Base-by-base conservation (phyloP, 306 rosid species). In the Malus asiatica region DNA sequence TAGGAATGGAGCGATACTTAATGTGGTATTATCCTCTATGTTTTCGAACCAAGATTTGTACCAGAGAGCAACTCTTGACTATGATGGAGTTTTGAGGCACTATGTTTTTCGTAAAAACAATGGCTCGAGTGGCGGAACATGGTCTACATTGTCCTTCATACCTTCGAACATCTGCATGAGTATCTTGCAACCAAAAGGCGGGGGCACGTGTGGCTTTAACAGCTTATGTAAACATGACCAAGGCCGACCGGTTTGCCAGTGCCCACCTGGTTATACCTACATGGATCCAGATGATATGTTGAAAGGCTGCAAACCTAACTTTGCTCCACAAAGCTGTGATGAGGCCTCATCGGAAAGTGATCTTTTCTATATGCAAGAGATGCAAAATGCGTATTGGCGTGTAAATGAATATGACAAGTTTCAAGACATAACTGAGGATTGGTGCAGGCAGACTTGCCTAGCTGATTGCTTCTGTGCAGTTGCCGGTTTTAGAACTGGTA, bases 11-110 rank as follows among this genome's bases (percentile, higher is more conserved):
- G 57, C 44, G 66, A 69, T 52, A 69, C 73, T 82, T 11, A 11
- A 13, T 4, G 55, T 55, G 76, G 1, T 30, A 15, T 27, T 59
- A 20, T n/a, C 42, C 1, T 1, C 1, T 53, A 19, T 30, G 0
- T 30, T 75, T 14, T 16, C 86, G 11, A 69, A 61, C 18, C 22
- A 53, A 11, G 58, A 35, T 58, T 64, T 73, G 68, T 85, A 84
- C 81, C 88, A 85, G 14, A 83, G 91, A 81, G 91, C 87, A 7
- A 78, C 83, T 52, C 83, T 89, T 30, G 97, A 91, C 29, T 66
- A 45, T 68, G 68, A 74, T 84, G 95, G 95, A 74, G 85, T 85
- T 82, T 79, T 88, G 33, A 84, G 88, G 12, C 84, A 81, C 55
- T 88, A 86, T 67, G 45, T 74, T 23, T 80, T 74, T 74, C 88